Evolutionary conservation across 129 eudicot species (phyloP).

Genomic region (Arctium minus): DNA sequence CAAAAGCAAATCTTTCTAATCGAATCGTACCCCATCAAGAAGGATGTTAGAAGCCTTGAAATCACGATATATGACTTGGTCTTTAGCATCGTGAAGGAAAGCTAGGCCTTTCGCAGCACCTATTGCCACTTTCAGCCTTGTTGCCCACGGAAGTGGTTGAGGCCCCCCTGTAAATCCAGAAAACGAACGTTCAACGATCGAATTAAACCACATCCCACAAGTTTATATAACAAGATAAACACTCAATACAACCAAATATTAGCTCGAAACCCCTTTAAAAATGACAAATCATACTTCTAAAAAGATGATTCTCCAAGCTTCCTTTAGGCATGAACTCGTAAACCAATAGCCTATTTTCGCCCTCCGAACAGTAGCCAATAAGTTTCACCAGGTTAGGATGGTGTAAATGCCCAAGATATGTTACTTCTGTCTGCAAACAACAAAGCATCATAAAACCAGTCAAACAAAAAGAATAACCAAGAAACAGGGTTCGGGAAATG

Average conservation of each 20-base stretch:
- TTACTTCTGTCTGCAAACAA: slow-evolving; percentile 81
- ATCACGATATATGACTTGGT: slow-evolving; percentile 86
- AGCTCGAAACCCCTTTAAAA: background rate
- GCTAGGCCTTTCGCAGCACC: slow-evolving; percentile 92
- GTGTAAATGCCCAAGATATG: slow-evolving; percentile 70
- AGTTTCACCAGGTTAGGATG: slow-evolving; percentile 92
- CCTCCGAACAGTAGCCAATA: slow-evolving; percentile 82
- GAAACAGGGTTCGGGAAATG: background rate
- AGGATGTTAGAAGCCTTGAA: slow-evolving; percentile 95
- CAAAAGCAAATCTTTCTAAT: background rate
- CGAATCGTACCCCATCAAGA: slow-evolving; percentile 62
- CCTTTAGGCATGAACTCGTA: slow-evolving; percentile 96
- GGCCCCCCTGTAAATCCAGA: slow-evolving; percentile 63
- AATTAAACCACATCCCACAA: background rate
- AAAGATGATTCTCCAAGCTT: slow-evolving; percentile 93
- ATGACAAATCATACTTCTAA: slow-evolving; percentile 54
- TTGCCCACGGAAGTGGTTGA: slow-evolving; percentile 90
- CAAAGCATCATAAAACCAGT: background rate
- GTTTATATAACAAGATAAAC: background rate
- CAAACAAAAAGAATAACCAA: background rate
- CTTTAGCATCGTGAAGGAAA: slow-evolving; percentile 85
- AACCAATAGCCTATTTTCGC: slow-evolving; percentile 80
- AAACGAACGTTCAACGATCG: slow-evolving; percentile 5
- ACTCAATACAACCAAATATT: background rate
- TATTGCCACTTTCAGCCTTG: slow-evolving; percentile 83